Conservation (phyloP, 2,329 filamentous ascomycete genomes). For the Fonsecaea pedrosoi region DNA sequence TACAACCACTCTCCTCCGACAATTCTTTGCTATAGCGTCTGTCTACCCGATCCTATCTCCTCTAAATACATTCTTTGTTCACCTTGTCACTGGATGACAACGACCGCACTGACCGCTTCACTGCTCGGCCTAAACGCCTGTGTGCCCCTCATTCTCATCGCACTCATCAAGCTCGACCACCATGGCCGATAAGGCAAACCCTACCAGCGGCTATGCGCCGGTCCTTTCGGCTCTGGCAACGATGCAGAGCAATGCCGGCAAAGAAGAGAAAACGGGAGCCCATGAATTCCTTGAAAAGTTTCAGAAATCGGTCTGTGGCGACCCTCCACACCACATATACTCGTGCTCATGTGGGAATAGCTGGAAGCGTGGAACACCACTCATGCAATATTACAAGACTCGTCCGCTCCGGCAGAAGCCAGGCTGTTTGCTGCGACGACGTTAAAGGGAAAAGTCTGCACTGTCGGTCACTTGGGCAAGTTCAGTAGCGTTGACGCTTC, state of each 20-base stretch:
- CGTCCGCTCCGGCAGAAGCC: constrained; percentile 76
- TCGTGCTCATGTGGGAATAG: constrained; percentile 40
- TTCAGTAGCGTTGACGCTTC: constrained; percentile 21
- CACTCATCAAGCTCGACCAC: constrained; percentile 22
- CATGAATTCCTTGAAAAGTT: constrained; percentile 92
- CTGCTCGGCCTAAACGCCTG: constrained; percentile 29
- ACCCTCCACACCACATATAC: neutral
- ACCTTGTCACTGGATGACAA: constrained; percentile 24
- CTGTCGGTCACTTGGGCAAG: neutral
- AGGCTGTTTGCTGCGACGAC: constrained; percentile 97
- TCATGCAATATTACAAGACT: constrained; percentile 81
- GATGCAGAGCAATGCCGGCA: constrained; percentile 83
- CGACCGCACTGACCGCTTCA: constrained; percentile 1
- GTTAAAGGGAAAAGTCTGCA: constrained; percentile 88
- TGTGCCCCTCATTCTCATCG: constrained; percentile 30
- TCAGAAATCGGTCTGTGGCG: constrained; percentile 85
- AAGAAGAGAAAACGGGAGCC: constrained; percentile 83
- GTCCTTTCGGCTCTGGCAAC: constrained; percentile 88
- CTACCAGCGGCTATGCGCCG: constrained; percentile 74
- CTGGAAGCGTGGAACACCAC: constrained; percentile 86
- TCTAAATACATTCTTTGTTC: neutral
- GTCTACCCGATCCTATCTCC: neutral
- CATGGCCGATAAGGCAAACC: constrained; percentile 73
- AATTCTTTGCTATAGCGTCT: neutral
- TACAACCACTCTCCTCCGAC: constrained; percentile 11